Conservation (phyloP, 2,329 filamentous ascomycete species). For the Alternaria sp. region DNA sequence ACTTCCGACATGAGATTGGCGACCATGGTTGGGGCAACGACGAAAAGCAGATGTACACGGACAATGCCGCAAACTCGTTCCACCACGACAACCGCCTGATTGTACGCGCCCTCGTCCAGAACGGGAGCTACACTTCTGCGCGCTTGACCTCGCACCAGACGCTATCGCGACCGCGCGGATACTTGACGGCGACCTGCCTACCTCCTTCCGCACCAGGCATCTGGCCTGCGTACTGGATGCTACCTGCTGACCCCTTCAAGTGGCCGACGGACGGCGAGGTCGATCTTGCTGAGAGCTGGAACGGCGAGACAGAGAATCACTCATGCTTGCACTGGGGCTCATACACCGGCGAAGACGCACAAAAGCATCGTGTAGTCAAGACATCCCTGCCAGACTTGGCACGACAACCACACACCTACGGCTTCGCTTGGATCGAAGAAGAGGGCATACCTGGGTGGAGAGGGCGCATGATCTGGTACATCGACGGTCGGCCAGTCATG, state of each 20-base stretch:
- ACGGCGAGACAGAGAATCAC: slow-evolving; percentile 64
- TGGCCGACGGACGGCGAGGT: slow-evolving; percentile 69
- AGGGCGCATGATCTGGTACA: slow-evolving; percentile 65
- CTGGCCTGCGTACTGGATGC: slow-evolving; percentile 70
- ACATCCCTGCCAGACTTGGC: slow-evolving; percentile 61
- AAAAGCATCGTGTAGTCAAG: slow-evolving; percentile 65
- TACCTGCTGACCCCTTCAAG: slow-evolving; percentile 65
- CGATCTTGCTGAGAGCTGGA: slow-evolving; percentile 70
- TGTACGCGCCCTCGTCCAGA: slow-evolving; percentile 59
- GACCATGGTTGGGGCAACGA: slow-evolving; percentile 70
- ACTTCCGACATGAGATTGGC: slow-evolving; percentile 65
- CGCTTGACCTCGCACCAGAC: slow-evolving; percentile 63
- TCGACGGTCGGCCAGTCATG: slow-evolving; percentile 66
- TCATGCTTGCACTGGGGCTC: slow-evolving; percentile 68
- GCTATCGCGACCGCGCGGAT: slow-evolving; percentile 61
- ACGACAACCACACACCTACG: slow-evolving; percentile 59
- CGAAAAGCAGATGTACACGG: slow-evolving; percentile 66
- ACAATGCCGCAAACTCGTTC: slow-evolving; percentile 61
- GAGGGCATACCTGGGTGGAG: slow-evolving; percentile 53
- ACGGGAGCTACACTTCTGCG: slow-evolving; percentile 61
- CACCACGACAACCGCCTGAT: slow-evolving; percentile 62
- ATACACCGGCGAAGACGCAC: slow-evolving; percentile 61
- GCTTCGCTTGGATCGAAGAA: slow-evolving; percentile 65
- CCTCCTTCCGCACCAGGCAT: slow-evolving; percentile 65
- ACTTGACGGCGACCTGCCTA: slow-evolving; percentile 60